These are phyloP conservation scores for Meira nashicola DNA, from an alignment of 1,284 basidiomycete genomes.

Conservation along the genomic window DNA sequence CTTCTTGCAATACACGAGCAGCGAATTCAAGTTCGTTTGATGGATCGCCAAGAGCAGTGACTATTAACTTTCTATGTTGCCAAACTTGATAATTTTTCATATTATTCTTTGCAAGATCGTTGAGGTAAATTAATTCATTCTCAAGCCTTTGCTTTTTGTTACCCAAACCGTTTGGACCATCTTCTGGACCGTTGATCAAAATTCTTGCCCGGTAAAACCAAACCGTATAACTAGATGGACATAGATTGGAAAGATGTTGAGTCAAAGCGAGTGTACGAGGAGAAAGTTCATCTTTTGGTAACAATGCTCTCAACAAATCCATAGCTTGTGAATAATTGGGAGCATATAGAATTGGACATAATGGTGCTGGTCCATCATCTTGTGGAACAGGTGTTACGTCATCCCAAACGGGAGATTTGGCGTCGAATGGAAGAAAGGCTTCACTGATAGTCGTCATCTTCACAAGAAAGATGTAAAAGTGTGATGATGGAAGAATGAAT, in stretches of 20 bases:
- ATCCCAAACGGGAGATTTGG: slow-evolving; percentile 27
- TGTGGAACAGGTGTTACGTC: slow-evolving; percentile 38
- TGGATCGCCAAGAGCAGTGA: slow-evolving; percentile 31
- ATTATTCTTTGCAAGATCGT: slow-evolving; percentile 33
- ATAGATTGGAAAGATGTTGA: slow-evolving; percentile 33
- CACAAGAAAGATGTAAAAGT: background rate
- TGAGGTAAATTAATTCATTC: slow-evolving; percentile 35
- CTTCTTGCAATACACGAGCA: slow-evolving; percentile 22
- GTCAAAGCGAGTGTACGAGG: slow-evolving; percentile 39
- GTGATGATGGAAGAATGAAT: background rate
- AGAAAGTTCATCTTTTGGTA: slow-evolving; percentile 25
- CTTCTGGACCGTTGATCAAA: slow-evolving; percentile 19
- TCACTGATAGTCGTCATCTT: background rate
- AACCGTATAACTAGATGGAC: slow-evolving; percentile 40
- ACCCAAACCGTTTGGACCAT: slow-evolving; percentile 5
- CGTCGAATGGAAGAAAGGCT: slow-evolving; percentile 22
- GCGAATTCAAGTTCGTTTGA: slow-evolving; percentile 36
- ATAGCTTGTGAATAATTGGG: slow-evolving; percentile 41
- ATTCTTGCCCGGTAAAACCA: slow-evolving; percentile 46
- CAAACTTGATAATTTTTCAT: slow-evolving; percentile 52
- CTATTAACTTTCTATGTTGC: slow-evolving; percentile 42
- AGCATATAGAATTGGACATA: slow-evolving; percentile 48
- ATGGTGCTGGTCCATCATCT: slow-evolving; percentile 34
- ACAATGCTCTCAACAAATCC: slow-evolving; percentile 42
- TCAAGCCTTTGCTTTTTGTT: slow-evolving; percentile 13